Percentiles rank a stretch among this genome's conserved stretches.
Evolutionary conservation across 768 basidiomycete species (phyloP).

Genomic region (Suillus sp.): DNA sequence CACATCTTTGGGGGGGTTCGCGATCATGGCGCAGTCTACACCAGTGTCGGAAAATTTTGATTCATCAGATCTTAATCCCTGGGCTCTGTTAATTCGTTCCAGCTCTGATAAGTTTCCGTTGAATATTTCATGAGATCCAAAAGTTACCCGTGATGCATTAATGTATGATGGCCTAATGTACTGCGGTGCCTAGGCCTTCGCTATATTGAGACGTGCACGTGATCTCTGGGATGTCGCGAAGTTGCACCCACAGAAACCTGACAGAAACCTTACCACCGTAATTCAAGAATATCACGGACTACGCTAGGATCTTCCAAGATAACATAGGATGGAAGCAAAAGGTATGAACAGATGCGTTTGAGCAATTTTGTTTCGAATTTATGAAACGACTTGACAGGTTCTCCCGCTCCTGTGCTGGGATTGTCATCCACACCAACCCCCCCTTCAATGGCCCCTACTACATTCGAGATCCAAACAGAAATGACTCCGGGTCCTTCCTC

Average conservation of each 20-base stretch:
- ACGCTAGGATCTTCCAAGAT: neutral
- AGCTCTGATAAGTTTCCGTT: constrained; percentile 53
- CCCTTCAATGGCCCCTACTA: constrained; percentile 17
- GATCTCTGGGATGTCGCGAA: constrained; percentile 7
- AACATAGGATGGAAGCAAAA: constrained; percentile 10
- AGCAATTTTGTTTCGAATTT: neutral
- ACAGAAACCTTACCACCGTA: constrained; percentile 3
- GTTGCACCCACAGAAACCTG: neutral
- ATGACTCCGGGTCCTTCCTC: constrained; percentile 14
- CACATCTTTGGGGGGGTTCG: neutral
- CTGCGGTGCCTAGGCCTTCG: neutral
- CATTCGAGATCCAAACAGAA: constrained; percentile 24
- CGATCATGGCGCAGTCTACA: neutral
- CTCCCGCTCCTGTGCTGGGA: constrained; percentile 14
- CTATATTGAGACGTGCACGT: neutral
- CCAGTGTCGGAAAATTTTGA: neutral
- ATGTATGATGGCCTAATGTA: neutral
- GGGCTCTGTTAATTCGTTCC: constrained; percentile 57
- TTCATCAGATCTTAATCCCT: constrained; percentile 25
- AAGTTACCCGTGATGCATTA: neutral
- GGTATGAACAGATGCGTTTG: neutral
- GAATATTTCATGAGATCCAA: constrained; percentile 43
- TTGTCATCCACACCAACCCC: constrained; percentile 21
- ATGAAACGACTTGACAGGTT: constrained; percentile 11
- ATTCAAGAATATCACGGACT: constrained; percentile 6